Evolutionary conservation across 352 stramenopile genomes (phyloP).

Genomic region (Globisporangium acanthophoron): DNA sequence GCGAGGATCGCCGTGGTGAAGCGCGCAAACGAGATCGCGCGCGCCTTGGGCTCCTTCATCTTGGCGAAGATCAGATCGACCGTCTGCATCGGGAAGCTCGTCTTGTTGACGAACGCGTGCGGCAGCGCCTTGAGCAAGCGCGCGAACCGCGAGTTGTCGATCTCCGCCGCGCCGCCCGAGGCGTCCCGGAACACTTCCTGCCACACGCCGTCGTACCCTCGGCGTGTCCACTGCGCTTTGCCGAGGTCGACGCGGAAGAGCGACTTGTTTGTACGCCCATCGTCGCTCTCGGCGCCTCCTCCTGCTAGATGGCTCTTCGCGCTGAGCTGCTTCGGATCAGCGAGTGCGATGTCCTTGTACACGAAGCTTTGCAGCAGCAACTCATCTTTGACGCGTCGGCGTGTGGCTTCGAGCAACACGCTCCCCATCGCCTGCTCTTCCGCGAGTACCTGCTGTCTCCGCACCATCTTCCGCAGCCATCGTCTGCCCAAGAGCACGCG

Average conservation of each 20-base stretch:
- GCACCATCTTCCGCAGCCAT: constrained; percentile 33
- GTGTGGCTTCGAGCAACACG: constrained; percentile 37
- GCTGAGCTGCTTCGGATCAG: too few relatives aligned
- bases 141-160: constrained; percentile 62
- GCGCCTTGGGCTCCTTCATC: constrained; percentile 68
- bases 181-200: constrained; percentile 56
- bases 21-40: constrained; percentile 47
- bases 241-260: constrained; percentile 25
- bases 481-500: constrained; percentile 31
- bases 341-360: constrained; percentile 22
- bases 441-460: constrained; percentile 39
- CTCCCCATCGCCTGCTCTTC: constrained; percentile 53
- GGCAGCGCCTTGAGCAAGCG: constrained; percentile 61
- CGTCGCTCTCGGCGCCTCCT: neutral
- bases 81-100: constrained; percentile 45
- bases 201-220: constrained; percentile 62
- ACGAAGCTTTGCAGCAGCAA: constrained; percentile 63
- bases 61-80: constrained; percentile 65
- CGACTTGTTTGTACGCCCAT: constrained; percentile 26
- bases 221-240: constrained; percentile 38
- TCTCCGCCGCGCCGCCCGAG: constrained; percentile 36
- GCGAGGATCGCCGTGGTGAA: constrained; percentile 64
- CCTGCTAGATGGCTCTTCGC: neutral
- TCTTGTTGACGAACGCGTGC: constrained; percentile 52
- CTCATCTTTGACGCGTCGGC: constrained; percentile 42